A percentile compares a stretch with the other conserved stretches of the same genome.
These are phyloP conservation scores for Lepiota subincarnata DNA, from an alignment of 768 basidiomycete genomes.

Conservation along the genomic window DNA sequence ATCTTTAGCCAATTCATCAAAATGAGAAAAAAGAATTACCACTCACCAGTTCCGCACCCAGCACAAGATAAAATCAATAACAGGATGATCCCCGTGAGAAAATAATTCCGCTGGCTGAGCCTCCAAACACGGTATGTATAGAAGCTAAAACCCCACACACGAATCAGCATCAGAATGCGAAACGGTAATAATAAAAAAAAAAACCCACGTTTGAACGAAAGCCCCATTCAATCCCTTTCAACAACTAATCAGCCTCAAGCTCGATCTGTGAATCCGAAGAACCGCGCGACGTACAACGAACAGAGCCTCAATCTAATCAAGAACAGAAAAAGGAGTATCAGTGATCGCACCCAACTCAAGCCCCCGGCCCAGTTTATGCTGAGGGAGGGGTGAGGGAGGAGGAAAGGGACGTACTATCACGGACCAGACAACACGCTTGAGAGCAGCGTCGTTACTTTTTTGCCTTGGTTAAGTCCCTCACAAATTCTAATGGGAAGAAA, in stretches of 20 bases:
- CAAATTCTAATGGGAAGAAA: neutral
- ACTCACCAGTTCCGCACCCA: constrained; percentile 32
- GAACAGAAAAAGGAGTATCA: neutral
- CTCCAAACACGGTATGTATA: constrained; percentile 46
- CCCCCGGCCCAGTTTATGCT: neutral
- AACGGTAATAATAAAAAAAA: neutral
- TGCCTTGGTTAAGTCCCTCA: neutral
- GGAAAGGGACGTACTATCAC: neutral
- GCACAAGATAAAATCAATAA: constrained; percentile 28
- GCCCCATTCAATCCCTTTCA: constrained; percentile 45
- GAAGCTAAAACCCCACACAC: constrained; percentile 30
- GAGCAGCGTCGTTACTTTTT: constrained; percentile 5
- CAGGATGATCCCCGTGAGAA: constrained; percentile 27
- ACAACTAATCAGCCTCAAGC: neutral
- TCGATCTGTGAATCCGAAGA: neutral
- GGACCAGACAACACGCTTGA: constrained; percentile 14
- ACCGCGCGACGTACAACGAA: constrained; percentile 33
- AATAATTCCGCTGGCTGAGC: constrained; percentile 36
- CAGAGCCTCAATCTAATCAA: constrained; percentile 39
- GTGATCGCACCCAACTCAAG: no score
- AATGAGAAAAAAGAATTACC: neutral
- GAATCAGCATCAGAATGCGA: neutral
- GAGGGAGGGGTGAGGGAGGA: neutral
- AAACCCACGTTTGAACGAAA: constrained; percentile 46
- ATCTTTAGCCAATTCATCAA: neutral